Evolutionary conservation across 352 stramenopile species (phyloP), one percentile per base, ranked within the genome.

Genomic region (Globisporangium nagaii): DNA sequence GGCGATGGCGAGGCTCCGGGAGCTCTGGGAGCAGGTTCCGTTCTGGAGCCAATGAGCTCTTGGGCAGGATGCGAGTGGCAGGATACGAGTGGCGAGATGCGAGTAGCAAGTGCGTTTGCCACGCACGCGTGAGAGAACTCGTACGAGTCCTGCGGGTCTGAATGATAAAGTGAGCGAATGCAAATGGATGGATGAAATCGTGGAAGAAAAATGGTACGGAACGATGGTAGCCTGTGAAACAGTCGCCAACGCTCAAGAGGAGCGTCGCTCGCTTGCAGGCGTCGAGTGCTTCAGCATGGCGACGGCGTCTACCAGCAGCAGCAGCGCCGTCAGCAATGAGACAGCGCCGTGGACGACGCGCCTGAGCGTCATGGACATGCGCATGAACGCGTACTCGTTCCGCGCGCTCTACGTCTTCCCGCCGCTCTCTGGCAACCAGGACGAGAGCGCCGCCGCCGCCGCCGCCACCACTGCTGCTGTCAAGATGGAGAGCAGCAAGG

Each of bases 1-100:
- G 3, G 59, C 68, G 15, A 71, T 87, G 71, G 55, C 58, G 42
- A 66, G 60, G 28, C 62, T 85, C 7, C 48, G 60, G 19, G 43
- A 60, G 27, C 49, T 83, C 9, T 77, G 71, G 55, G 25, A 35
- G 28, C 17, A 53, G 2, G 48, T 72, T 2, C 19, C 24, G n/a
- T 31, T 65, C 31, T 62, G 52, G 4, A 39, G 12, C 34, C 3
- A 39, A 39, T 12, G 31, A 12, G 31, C 31, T 36, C n/a, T n/a
- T n/a, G n/a, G n/a, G n/a, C n/a, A n/a, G n/a, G n/a, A n/a, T n/a
- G n/a, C n/a, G n/a, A n/a, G n/a, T n/a, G n/a, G n/a, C n/a, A n/a
- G n/a, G n/a, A n/a, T n/a, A n/a, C n/a, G n/a, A n/a, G n/a, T n/a
- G n/a, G n/a, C n/a, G n/a, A n/a, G n/a, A n/a, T n/a, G n/a, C n/a